These are phyloP conservation scores for Cicer arietinum DNA, from an alignment of 306 rosid genomes.

Conservation along the genomic window DNA sequence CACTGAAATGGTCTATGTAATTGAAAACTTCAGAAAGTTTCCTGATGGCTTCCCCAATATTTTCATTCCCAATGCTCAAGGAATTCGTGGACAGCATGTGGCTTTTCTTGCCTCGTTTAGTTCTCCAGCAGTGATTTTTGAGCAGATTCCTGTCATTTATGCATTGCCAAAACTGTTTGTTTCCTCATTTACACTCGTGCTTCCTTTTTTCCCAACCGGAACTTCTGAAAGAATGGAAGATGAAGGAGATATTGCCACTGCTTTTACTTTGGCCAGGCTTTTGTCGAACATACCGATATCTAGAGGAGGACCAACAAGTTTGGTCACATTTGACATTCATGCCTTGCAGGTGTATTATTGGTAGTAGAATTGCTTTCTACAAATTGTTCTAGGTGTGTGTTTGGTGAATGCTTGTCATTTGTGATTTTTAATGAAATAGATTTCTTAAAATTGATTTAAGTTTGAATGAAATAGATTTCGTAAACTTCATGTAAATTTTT, in stretches of 20 bases:
- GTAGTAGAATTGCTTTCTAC: slow-evolving; percentile 38
- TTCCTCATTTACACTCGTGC: slow-evolving; percentile 89
- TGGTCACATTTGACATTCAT: slow-evolving; percentile 95
- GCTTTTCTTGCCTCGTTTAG: slow-evolving; percentile 97
- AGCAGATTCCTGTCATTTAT: slow-evolving; percentile 94
- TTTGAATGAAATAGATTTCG: neutral
- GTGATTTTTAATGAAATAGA: slow-evolving; percentile 7
- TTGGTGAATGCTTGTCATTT: slow-evolving; percentile 19
- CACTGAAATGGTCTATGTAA: slow-evolving; percentile 46
- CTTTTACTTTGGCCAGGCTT: slow-evolving; percentile 93
- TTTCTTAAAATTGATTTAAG: neutral
- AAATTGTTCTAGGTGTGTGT: slow-evolving; percentile 29
- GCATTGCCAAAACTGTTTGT: slow-evolving; percentile 91
- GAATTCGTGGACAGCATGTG: slow-evolving; percentile 90
- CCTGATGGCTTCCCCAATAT: slow-evolving; percentile 97
- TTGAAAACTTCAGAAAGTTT: slow-evolving; percentile 73
- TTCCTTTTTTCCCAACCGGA: slow-evolving; percentile 96
- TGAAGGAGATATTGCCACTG: slow-evolving; percentile 98
- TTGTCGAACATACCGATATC: slow-evolving; percentile 92
- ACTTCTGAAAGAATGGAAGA: slow-evolving; percentile 98
- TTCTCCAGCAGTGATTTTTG: slow-evolving; percentile 90
- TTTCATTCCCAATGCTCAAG: slow-evolving; percentile 95
- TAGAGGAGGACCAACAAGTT: slow-evolving; percentile 96
- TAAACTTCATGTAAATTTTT: neutral
- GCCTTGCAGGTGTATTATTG: slow-evolving; percentile 80